phyloP scores from a whole-genome alignment of 1,284 basidiomycete species.

The Athelia sp. region DNA sequence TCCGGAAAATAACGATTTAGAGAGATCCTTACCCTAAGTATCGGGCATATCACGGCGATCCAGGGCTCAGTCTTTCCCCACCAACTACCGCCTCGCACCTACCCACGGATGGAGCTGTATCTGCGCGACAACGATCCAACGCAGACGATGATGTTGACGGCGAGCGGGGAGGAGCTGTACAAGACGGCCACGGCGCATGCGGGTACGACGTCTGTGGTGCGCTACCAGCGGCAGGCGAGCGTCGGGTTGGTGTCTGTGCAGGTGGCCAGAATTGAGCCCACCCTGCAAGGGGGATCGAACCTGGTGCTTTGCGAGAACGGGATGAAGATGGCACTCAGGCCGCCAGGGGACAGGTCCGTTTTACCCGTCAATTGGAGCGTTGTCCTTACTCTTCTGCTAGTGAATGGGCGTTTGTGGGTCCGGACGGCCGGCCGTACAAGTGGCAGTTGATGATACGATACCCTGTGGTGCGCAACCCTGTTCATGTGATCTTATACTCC shows the following conservation, averaged over 20 bases:
- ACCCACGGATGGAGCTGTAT: conserved; percentile 16
- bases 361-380: too few relatives aligned
- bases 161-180: conserved; percentile 26
- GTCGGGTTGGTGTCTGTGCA: conserved; percentile 7
- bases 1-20: too few relatives aligned
- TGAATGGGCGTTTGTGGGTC: conserved; percentile 31
- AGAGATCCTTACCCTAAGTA: too few relatives aligned
- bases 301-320: conserved; percentile 9
- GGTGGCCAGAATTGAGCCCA: conserved; percentile 6
- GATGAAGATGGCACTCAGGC: conserved; percentile 17
- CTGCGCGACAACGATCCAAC: conserved; percentile 33
- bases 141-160: conserved; percentile 25
- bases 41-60: too few relatives aligned
- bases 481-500: not conserved
- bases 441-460: conserved; percentile 32
- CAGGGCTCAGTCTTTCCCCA: not conserved
- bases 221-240: conserved; percentile 6
- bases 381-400: too few relatives aligned
- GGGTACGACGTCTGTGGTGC: conserved; percentile 19
- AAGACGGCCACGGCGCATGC: conserved; percentile 21
- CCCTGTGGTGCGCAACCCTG: conserved; percentile 24
- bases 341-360: conserved; percentile 3
- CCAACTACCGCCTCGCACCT: not conserved
- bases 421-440: conserved; percentile 29
- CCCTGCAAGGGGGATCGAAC: not conserved